These are phyloP conservation scores for Umbellularia californica DNA, from an alignment of 164 flowering plant genomes.

Conservation along the genomic window DNA sequence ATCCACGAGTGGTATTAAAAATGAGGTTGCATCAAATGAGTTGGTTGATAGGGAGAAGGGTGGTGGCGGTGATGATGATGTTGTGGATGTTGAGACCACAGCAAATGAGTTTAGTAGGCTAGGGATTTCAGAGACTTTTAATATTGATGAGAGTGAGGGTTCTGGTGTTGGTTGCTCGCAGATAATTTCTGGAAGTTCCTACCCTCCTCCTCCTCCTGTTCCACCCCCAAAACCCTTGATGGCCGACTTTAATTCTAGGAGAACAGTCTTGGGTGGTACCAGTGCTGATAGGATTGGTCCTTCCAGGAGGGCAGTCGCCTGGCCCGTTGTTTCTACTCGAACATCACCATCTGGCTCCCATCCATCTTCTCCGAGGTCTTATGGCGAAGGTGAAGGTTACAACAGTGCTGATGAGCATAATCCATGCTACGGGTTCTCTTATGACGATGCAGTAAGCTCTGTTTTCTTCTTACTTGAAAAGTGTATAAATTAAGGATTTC, in stretches of 20 bases:
- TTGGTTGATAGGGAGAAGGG: slow-evolving; percentile 28
- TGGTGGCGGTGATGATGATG: slow-evolving; percentile 22
- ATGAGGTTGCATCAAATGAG: slow-evolving; percentile 27
- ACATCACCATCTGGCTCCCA: slow-evolving; percentile 74
- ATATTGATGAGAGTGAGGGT: slow-evolving; percentile 34
- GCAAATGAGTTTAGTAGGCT: slow-evolving; percentile 37
- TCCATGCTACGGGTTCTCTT: slow-evolving; percentile 67
- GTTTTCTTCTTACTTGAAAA: no score
- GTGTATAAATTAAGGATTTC: no score
- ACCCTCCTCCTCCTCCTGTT: slow-evolving; percentile 93
- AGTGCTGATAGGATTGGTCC: slow-evolving; percentile 43
- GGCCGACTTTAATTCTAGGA: slow-evolving; percentile 41
- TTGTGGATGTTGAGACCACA: slow-evolving; percentile 26
- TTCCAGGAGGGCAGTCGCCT: slow-evolving; percentile 59
- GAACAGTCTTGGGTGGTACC: slow-evolving; percentile 15
- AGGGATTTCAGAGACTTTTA: slow-evolving; percentile 32
- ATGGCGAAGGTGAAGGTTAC: slow-evolving; percentile 85
- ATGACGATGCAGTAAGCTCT: slow-evolving; percentile 67
- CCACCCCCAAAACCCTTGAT: slow-evolving; percentile 74
- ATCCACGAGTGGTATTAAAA: slow-evolving; percentile 19
- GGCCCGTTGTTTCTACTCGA: slow-evolving; percentile 67
- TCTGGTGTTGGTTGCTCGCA: slow-evolving; percentile 32
- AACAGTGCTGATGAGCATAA: slow-evolving; percentile 97
- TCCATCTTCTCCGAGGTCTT: slow-evolving; percentile 91
- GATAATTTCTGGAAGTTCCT: slow-evolving; percentile 32